phyloP scores from a whole-genome alignment of 768 basidiomycete species.

The Amanita subjunquillea region DNA sequence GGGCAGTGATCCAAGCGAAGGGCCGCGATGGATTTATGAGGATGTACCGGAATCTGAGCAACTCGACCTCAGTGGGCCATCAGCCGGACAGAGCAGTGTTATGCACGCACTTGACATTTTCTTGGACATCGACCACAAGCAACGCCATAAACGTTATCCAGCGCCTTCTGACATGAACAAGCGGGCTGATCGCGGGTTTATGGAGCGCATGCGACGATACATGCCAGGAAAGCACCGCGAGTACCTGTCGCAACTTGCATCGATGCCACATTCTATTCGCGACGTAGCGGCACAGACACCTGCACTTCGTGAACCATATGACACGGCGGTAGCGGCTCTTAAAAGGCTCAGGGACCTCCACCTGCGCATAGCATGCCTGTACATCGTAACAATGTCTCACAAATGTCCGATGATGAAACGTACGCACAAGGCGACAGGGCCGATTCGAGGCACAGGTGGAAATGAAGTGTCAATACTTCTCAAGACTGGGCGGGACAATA shows the following conservation, averaged over 20 bases:
- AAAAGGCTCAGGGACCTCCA: conserved; percentile 82
- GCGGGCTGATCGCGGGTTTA: conserved; percentile 66
- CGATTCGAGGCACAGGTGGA: conserved; percentile 84
- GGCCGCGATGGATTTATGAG: conserved; percentile 67
- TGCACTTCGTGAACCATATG: conserved; percentile 63
- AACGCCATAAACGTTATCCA: conserved; percentile 59
- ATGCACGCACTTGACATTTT: conserved; percentile 84
- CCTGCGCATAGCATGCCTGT: conserved; percentile 81
- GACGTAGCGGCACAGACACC: conserved; percentile 48
- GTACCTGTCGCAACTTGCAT: conserved; percentile 63
- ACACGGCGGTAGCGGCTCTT: conserved; percentile 66
- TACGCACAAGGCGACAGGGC: conserved; percentile 31
- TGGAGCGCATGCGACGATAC: conserved; percentile 89
- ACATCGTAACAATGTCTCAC: conserved; percentile 79
- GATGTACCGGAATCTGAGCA: conserved; percentile 50
- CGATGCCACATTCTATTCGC: conserved; percentile 50
- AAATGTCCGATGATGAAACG: conserved; percentile 45
- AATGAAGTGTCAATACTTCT: conserved; percentile 73
- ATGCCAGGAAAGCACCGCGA: conserved; percentile 91
- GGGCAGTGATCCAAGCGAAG: conserved; percentile 58
- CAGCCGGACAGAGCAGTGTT: conserved; percentile 88
- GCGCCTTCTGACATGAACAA: conserved; percentile 56
- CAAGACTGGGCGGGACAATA: conserved; percentile 87
- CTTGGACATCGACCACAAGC: conserved; percentile 82
- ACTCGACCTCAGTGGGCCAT: conserved; percentile 77